Evolutionary conservation across 768 basidiomycete genomes (phyloP).

Genomic region (Aureoboletus auriporus): DNA sequence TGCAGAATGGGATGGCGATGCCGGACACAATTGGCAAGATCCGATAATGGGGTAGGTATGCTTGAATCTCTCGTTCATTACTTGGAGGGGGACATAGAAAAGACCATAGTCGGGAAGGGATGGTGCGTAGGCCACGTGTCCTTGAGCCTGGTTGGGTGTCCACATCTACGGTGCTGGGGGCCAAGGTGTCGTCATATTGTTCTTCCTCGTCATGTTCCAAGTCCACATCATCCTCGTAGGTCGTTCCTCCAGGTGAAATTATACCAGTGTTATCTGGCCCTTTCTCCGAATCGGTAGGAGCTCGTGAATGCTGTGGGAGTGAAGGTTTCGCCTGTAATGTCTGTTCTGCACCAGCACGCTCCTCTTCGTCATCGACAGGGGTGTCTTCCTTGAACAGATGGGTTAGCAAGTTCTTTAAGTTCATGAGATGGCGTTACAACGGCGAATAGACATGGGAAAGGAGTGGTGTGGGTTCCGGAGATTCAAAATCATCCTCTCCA

Average conservation of each 20-base stretch:
- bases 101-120: slow-evolving; percentile 5
- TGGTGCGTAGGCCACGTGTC: background rate
- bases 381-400: slow-evolving; percentile 6
- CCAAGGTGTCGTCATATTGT: slow-evolving; percentile 2
- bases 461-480: background rate
- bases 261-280: background rate
- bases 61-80: slow-evolving; percentile 24
- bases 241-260: background rate
- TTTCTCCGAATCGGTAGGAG: background rate
- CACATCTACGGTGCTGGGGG: background rate
- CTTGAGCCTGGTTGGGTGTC: background rate
- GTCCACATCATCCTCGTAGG: slow-evolving; percentile 1
- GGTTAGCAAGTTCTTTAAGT: slow-evolving; percentile 6
- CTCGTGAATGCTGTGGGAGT: background rate
- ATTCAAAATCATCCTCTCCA: no score
- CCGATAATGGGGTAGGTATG: slow-evolving; percentile 56
- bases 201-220: slow-evolving; percentile 10
- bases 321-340: background rate
- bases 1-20: slow-evolving; percentile 68
- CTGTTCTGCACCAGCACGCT: background rate
- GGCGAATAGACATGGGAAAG: slow-evolving; percentile 8
- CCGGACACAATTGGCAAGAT: slow-evolving; percentile 63
- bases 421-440: slow-evolving; percentile 7
- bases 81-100: slow-evolving; percentile 16
- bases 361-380: slow-evolving; percentile 22